Conservation (phyloP, 208 protist genomes). For the Crithidia mellificae region DNA sequence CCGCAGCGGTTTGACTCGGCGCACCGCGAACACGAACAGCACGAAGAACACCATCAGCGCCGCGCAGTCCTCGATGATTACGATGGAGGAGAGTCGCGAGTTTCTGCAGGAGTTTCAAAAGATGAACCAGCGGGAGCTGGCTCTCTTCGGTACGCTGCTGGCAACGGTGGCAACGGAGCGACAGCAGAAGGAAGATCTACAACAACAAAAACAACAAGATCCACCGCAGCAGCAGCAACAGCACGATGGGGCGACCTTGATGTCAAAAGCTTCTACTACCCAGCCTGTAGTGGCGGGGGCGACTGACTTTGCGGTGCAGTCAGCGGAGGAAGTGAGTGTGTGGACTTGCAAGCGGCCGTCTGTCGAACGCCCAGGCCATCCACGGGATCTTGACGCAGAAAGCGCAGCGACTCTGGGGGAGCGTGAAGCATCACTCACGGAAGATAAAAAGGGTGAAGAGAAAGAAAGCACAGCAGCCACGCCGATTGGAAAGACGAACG, state of each 20-base stretch:
- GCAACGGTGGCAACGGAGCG: conserved; percentile 23
- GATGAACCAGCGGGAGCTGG: conserved; percentile 30
- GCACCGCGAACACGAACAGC: background rate
- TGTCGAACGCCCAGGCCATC: background rate
- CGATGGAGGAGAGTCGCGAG: conserved; percentile 27
- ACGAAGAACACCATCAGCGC: conserved; percentile 10
- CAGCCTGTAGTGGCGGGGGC: background rate
- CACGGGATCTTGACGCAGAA: too few relatives aligned
- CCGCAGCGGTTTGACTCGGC: background rate
- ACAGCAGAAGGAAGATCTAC: conserved; percentile 14
- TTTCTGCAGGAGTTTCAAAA: conserved; percentile 31
- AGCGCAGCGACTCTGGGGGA: too few relatives aligned
- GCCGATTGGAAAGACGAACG: background rate
- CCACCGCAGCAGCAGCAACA: too few relatives aligned
- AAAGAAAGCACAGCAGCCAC: too few relatives aligned
- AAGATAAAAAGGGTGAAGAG: too few relatives aligned
- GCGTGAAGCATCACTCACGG: too few relatives aligned
- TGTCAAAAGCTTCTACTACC: too few relatives aligned
- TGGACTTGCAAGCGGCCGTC: conserved; percentile 24
- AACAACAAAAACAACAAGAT: too few relatives aligned
- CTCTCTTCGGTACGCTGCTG: conserved; percentile 29
- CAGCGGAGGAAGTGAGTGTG: conserved; percentile 19
- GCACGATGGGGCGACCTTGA: too few relatives aligned
- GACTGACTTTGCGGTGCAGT: conserved; percentile 1
- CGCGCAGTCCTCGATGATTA: conserved; percentile 26